Evolutionary conservation across 805 yeast genomes (phyloP).

Genomic region (Barnettozyma salicaria): DNA sequence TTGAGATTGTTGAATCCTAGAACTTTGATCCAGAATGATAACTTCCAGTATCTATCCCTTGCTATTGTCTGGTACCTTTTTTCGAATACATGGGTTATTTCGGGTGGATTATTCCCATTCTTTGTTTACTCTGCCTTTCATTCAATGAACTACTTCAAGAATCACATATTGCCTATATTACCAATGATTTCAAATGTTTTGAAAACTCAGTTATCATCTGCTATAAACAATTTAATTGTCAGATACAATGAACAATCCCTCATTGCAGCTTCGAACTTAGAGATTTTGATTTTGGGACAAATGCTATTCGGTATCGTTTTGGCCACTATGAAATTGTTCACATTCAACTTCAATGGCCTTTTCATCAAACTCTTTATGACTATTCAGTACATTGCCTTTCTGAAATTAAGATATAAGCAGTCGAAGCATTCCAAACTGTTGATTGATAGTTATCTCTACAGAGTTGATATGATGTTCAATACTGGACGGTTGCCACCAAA

Average conservation of each 20-base stretch:
- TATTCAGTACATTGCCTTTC: constrained; percentile 44
- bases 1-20: constrained; percentile 26
- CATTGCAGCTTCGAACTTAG: constrained; percentile 41
- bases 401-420: constrained; percentile 55
- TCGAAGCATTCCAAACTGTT: constrained; percentile 48
- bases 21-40: constrained; percentile 43
- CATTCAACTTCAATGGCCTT: constrained; percentile 22
- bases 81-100: constrained; percentile 34
- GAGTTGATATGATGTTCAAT: constrained; percentile 33
- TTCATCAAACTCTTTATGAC: constrained; percentile 34
- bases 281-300: constrained; percentile 37
- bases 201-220: constrained; percentile 26
- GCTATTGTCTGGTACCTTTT: constrained; percentile 39
- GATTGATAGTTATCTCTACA: constrained; percentile 40
- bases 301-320: constrained; percentile 38
- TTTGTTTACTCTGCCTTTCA: constrained; percentile 61
- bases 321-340: constrained; percentile 32
- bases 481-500: constrained; percentile 33
- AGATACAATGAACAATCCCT: constrained; percentile 39
- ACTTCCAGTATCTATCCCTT: constrained; percentile 53
- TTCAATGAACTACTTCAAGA: constrained; percentile 51
- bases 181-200: constrained; percentile 29
- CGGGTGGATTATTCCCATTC: constrained; percentile 53
- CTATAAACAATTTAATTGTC: constrained; percentile 30
- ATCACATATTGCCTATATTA: constrained; percentile 45